phyloP scores from a whole-genome alignment of 225 moss, liverwort and hornwort species.

The Physcomitrellopsis africana region DNA sequence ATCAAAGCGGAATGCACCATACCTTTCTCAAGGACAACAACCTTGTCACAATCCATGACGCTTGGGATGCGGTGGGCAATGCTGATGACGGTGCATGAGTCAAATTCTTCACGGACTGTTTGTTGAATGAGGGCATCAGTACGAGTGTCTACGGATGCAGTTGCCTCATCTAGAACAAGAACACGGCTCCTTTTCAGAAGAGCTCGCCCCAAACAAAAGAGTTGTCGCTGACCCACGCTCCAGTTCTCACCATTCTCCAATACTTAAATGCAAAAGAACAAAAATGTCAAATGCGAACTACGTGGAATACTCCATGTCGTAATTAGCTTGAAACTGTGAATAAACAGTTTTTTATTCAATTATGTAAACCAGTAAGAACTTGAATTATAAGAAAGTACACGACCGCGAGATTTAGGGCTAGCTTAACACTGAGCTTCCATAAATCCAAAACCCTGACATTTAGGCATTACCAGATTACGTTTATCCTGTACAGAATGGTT shows the following conservation, averaged over 20 bases:
- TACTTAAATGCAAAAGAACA: constrained; percentile 40
- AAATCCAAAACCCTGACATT: not conserved
- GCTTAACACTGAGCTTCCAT: not conserved
- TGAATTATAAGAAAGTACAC: too few relatives aligned
- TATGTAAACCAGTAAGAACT: too few relatives aligned
- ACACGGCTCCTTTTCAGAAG: constrained; percentile 71
- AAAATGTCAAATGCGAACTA: not conserved
- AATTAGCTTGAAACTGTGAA: not conserved
- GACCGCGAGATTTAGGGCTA: not conserved
- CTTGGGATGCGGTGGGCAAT: constrained; percentile 92
- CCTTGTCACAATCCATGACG: constrained; percentile 87
- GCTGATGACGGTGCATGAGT: constrained; percentile 75
- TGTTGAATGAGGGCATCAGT: constrained; percentile 81
- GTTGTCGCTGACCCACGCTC: constrained; percentile 93
- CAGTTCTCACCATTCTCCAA: constrained; percentile 84
- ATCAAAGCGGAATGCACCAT: not conserved
- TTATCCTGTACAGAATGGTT: not conserved
- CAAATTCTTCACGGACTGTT: constrained; percentile 68
- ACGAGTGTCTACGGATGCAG: constrained; percentile 86
- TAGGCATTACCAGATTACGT: not conserved
- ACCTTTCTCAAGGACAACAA: constrained; percentile 80
- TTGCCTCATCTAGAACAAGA: constrained; percentile 89
- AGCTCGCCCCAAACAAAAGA: constrained; percentile 88
- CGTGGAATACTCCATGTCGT: too few relatives aligned
- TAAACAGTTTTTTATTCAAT: not conserved